A percentile compares a stretch with the other conserved stretches of the same genome.
Evolutionary conservation across 306 rosid genomes (phyloP).

Genomic region (Sechiopsis laciniata): DNA sequence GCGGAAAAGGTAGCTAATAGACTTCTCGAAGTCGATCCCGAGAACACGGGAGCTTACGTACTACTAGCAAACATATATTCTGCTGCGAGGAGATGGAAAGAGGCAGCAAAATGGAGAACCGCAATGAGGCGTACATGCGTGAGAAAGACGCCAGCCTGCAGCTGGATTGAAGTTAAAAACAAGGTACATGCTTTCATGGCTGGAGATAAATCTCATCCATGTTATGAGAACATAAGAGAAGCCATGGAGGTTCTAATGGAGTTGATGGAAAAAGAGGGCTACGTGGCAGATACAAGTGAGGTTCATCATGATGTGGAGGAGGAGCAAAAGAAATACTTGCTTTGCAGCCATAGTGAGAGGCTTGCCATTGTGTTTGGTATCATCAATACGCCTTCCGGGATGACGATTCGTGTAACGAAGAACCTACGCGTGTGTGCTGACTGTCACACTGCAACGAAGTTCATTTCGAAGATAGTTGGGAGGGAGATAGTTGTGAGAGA

Average conservation of each 20-base stretch:
- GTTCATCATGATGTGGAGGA: constrained; percentile 72
- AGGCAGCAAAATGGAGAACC: constrained; percentile 62
- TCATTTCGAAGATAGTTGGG: constrained; percentile 61
- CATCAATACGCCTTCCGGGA: constrained; percentile 67
- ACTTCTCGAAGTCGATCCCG: constrained; percentile 53
- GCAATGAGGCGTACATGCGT: constrained; percentile 50
- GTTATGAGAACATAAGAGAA: constrained; percentile 47
- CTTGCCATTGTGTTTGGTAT: constrained; percentile 86
- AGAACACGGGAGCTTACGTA: constrained; percentile 60
- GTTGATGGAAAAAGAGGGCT: constrained; percentile 69
- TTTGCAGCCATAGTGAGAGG: constrained; percentile 70
- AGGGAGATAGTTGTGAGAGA: constrained; percentile 84
- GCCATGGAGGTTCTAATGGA: constrained; percentile 55
- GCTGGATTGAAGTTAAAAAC: constrained; percentile 84
- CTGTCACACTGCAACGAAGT: constrained; percentile 68
- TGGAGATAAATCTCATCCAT: constrained; percentile 73
- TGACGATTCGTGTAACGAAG: constrained; percentile 66
- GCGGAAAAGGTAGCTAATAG: constrained; percentile 68
- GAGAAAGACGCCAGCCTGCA: constrained; percentile 78
- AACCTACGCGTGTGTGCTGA: constrained; percentile 69
- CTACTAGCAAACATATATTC: constrained; percentile 66
- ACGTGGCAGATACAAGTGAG: constrained; percentile 56
- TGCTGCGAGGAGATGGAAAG: constrained; percentile 71
- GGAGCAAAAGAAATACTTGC: constrained; percentile 55
- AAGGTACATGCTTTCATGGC: constrained; percentile 63